A percentile compares a stretch with the other conserved stretches of the same genome.
phyloP scores from a whole-genome alignment of 176 grass and related monocot species.

The maize (Zea mays) region Zm-B73-REFERENCE-NAM-5.0 NC_050103.1:128391001-128391500 shows the following conservation, averaged over 20 bases:
- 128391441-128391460: conserved; percentile 4
- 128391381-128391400: neutral
- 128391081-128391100: neutral
- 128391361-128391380: conserved; percentile 23
- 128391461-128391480: neutral
- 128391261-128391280: neutral
- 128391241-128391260: neutral
- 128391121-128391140: neutral
- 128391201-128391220: neutral
- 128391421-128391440: neutral
- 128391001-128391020: neutral
- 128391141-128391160: neutral
- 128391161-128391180: conserved; percentile 33
- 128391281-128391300: neutral
- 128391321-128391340: neutral
- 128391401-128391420: conserved; percentile 24
- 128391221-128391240: neutral
- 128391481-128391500: neutral
- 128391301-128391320: neutral
- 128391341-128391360: no score
- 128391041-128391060: neutral
- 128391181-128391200: neutral
- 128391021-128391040: neutral
- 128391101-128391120: neutral
- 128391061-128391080: neutral